These are phyloP conservation scores for Blastomyces percursus DNA, from an alignment of 2,329 filamentous ascomycete genomes.

Conservation along the genomic window DNA sequence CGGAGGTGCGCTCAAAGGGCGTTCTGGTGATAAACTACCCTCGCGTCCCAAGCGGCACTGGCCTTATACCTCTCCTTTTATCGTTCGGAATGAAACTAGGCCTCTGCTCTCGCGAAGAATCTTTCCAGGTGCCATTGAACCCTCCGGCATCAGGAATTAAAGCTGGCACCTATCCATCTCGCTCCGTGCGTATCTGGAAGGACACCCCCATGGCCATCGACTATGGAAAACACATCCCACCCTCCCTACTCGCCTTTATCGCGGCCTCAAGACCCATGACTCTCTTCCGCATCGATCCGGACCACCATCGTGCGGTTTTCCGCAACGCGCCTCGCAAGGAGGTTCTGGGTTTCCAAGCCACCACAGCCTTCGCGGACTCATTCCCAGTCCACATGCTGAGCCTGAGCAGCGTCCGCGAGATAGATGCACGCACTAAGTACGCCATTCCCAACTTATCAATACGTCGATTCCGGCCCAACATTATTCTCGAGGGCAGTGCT, in stretches of 20 bases:
- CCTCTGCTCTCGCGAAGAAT: slow-evolving; percentile 29
- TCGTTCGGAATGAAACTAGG: slow-evolving; percentile 23
- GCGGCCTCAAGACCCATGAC: slow-evolving; percentile 37
- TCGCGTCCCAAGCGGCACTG: slow-evolving; percentile 14
- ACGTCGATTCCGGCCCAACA: slow-evolving; percentile 48
- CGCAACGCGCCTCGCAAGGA: slow-evolving; percentile 44
- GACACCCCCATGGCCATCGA: slow-evolving; percentile 38
- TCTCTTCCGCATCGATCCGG: slow-evolving; percentile 43
- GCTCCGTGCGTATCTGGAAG: slow-evolving; percentile 45
- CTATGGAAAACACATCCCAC: slow-evolving; percentile 33
- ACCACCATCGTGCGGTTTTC: slow-evolving; percentile 39
- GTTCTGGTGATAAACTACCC: slow-evolving; percentile 43
- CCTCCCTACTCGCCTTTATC: slow-evolving; percentile 41
- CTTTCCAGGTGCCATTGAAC: slow-evolving; percentile 43
- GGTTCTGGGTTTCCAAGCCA: slow-evolving; percentile 42
- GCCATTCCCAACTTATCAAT: slow-evolving; percentile 37
- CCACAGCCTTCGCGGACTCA: slow-evolving; percentile 47
- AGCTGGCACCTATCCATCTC: slow-evolving; percentile 34
- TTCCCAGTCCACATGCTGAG: slow-evolving; percentile 49
- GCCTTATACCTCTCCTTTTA: slow-evolving; percentile 11
- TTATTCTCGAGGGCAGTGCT: slow-evolving; percentile 43
- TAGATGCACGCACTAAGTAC: slow-evolving; percentile 34
- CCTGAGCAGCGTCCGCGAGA: slow-evolving; percentile 43
- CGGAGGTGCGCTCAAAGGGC: slow-evolving; percentile 42
- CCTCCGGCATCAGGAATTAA: slow-evolving; percentile 28